phyloP scores from a whole-genome alignment of 148 eudicot genomes.

The Rheum nobile region DNA sequence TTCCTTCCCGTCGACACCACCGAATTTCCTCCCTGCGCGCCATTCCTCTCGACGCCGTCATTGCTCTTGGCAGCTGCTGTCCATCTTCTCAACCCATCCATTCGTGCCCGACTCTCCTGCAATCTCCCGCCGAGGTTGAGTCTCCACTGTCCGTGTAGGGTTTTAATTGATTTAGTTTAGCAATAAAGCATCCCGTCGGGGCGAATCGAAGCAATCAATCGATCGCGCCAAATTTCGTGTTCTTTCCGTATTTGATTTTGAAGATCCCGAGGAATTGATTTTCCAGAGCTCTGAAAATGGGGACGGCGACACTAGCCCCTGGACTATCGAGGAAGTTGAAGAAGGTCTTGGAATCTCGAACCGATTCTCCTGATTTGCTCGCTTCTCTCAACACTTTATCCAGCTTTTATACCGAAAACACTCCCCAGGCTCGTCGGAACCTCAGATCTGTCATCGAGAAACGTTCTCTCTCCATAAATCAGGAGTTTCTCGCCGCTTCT shows the following conservation, averaged over 20 bases:
- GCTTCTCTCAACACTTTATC: slow-evolving; percentile 82
- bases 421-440: slow-evolving; percentile 64
- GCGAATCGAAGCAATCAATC: background rate
- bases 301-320: slow-evolving; percentile 67
- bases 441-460: slow-evolving; percentile 93
- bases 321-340: slow-evolving; percentile 88
- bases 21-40: no score
- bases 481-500: slow-evolving; percentile 71
- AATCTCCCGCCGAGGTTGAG: no score
- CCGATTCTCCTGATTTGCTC: slow-evolving; percentile 70
- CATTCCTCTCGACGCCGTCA: no score
- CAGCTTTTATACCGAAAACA: slow-evolving; percentile 61
- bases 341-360: slow-evolving; percentile 83
- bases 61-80: no score
- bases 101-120: no score
- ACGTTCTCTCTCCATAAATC: slow-evolving; percentile 75
- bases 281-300: slow-evolving; percentile 15
- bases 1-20: no score
- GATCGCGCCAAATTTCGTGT: background rate
- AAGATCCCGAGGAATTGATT: background rate
- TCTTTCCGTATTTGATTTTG: background rate
- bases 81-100: no score
- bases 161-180: no score
- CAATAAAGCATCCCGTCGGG: no score
- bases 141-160: no score